phyloP scores from a whole-genome alignment of 164 flowering plant species.

The Liriodendron chinense region DNA sequence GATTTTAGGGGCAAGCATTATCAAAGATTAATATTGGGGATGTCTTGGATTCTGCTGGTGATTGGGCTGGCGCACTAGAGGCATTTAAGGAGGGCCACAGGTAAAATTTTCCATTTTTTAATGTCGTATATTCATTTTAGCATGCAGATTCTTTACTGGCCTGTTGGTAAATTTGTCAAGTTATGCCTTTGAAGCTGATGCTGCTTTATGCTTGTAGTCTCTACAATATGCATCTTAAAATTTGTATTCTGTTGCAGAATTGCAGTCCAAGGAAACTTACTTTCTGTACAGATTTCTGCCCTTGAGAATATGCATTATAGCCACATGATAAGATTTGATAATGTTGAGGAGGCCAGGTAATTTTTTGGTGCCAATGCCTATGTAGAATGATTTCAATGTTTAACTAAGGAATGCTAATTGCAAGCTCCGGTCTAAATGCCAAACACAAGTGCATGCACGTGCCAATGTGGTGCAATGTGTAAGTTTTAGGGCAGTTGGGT shows the following conservation, averaged over 20 bases:
- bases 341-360: conserved; percentile 84
- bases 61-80: conserved; percentile 67
- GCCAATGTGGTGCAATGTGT: neutral
- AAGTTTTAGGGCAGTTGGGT: neutral
- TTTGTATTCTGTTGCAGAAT: conserved; percentile 45
- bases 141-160: neutral
- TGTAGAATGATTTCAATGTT: neutral
- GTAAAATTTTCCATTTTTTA: conserved; percentile 24
- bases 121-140: neutral
- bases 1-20: conserved; percentile 82
- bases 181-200: neutral
- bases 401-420: neutral
- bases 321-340: conserved; percentile 91
- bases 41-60: conserved; percentile 68
- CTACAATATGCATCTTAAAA: neutral
- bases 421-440: neutral
- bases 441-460: neutral
- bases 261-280: conserved; percentile 66
- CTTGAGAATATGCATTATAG: conserved; percentile 95
- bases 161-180: neutral
- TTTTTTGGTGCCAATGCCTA: conserved; percentile 2
- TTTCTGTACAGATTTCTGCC: conserved; percentile 68
- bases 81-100: conserved; percentile 85
- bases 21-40: conserved; percentile 78
- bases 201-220: neutral